phyloP scores from a whole-genome alignment of 352 stramenopile genomes.

The Phytophthora melonis region DNA sequence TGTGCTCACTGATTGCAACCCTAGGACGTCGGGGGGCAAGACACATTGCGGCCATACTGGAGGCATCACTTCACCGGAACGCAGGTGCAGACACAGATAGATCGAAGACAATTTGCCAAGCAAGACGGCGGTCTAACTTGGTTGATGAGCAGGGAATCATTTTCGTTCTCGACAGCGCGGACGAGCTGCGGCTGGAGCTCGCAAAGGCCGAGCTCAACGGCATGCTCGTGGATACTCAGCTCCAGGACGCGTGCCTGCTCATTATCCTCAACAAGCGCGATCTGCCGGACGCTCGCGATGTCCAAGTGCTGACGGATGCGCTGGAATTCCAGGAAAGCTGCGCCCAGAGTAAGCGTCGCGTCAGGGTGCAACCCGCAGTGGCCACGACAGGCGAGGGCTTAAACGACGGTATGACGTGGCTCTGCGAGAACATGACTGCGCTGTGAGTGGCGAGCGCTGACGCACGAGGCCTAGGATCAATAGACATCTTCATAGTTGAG shows the following conservation, averaged over 20 bases:
- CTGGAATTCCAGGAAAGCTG: conserved; percentile 69
- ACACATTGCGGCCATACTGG: conserved; percentile 85
- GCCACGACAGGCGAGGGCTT: conserved; percentile 83
- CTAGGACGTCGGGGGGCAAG: conserved; percentile 83
- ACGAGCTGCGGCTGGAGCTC: conserved; percentile 69
- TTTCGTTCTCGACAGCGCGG: conserved; percentile 87
- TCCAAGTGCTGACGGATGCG: conserved; percentile 57
- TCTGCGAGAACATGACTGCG: conserved; percentile 82
- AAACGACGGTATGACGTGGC: conserved; percentile 76
- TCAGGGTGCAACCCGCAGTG: conserved; percentile 70
- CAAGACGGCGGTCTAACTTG: neutral
- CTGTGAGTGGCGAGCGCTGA: conserved; percentile 51
- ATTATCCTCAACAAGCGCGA: conserved; percentile 86
- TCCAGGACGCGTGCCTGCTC: conserved; percentile 72
- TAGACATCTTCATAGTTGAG: conserved; percentile 25
- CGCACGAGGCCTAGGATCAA: conserved; percentile 12
- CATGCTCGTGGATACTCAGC: conserved; percentile 73
- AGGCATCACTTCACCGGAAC: conserved; percentile 88
- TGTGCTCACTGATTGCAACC: neutral
- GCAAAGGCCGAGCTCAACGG: conserved; percentile 78
- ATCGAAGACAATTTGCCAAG: neutral
- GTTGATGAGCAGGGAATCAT: conserved; percentile 65
- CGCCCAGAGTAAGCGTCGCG: conserved; percentile 55
- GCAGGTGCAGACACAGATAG: conserved; percentile 48
- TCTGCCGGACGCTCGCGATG: conserved; percentile 55